A percentile compares a stretch with the other conserved stretches of the same genome.
These are phyloP conservation scores for Chlamydomonas reinhardtii DNA, from an alignment of 163 green algal genomes.

Conservation along the genomic window DNA sequence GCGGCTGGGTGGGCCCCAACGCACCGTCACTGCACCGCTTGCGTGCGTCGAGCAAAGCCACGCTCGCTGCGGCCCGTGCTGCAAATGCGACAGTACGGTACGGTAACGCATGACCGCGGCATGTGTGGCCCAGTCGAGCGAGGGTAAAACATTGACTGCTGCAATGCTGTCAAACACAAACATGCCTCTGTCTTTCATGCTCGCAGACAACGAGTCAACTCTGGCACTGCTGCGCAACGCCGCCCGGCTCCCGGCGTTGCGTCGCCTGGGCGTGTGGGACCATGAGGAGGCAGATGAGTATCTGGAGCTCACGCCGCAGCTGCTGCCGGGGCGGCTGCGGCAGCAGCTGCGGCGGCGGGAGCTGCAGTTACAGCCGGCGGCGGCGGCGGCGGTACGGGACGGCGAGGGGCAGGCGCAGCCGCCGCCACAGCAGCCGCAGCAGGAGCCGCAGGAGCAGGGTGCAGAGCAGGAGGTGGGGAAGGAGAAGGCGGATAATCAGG, in stretches of 20 bases:
- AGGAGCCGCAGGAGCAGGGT: neutral
- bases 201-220: neutral
- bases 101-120: no score
- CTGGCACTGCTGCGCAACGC: slow-evolving; percentile 1
- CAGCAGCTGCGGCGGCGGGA: neutral
- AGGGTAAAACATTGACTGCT: no score
- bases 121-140: no score
- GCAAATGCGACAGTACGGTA: no score
- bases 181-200: no score
- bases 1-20: no score
- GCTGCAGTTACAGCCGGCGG: neutral
- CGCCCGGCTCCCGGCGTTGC: slow-evolving; percentile 8
- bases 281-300: slow-evolving; percentile 50
- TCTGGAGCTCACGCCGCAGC: neutral
- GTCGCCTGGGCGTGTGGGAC: slow-evolving; percentile 35
- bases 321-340: neutral
- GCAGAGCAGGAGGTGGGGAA: neutral
- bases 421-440: neutral
- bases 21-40: no score
- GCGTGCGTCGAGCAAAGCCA: no score
- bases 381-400: neutral
- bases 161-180: no score
- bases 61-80: no score
- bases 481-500: no score
- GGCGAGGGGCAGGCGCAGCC: no score